These are phyloP conservation scores for Colletotrichum limetticola DNA, from an alignment of 2,329 filamentous ascomycete genomes.

Conservation along the genomic window DNA sequence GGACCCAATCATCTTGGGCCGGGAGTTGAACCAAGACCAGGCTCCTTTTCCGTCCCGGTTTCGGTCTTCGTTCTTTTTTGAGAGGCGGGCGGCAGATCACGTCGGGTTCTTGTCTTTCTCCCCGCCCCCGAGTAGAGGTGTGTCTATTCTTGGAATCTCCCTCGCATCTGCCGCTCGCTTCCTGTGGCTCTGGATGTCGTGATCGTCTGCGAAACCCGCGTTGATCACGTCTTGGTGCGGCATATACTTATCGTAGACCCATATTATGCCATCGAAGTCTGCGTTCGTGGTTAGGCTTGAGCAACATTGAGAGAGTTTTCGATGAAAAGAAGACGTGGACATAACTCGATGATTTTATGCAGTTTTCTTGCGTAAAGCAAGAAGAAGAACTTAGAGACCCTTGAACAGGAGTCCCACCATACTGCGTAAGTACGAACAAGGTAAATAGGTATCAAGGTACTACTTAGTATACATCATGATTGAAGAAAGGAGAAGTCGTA, in stretches of 20 bases:
- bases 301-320: no score
- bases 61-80: neutral
- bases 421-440: no score
- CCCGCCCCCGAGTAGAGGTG: neutral
- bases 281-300: no score
- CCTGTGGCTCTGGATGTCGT: neutral
- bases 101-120: neutral
- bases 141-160: conserved; percentile 9
- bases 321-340: neutral
- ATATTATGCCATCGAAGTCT: no score
- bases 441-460: neutral
- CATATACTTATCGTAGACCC: neutral
- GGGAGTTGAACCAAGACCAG: neutral
- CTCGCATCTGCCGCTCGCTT: neutral
- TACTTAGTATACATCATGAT: neutral
- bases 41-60: neutral
- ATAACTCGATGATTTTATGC: neutral
- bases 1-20: no score
- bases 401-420: no score
- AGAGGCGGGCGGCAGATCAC: neutral
- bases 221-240: conserved; percentile 13
- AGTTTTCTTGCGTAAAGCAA: neutral
- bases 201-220: neutral
- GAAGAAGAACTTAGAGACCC: no score
- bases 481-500: neutral